phyloP scores from a whole-genome alignment of 2,329 filamentous ascomycete species.

The Dactylellina haptotyla region DNA sequence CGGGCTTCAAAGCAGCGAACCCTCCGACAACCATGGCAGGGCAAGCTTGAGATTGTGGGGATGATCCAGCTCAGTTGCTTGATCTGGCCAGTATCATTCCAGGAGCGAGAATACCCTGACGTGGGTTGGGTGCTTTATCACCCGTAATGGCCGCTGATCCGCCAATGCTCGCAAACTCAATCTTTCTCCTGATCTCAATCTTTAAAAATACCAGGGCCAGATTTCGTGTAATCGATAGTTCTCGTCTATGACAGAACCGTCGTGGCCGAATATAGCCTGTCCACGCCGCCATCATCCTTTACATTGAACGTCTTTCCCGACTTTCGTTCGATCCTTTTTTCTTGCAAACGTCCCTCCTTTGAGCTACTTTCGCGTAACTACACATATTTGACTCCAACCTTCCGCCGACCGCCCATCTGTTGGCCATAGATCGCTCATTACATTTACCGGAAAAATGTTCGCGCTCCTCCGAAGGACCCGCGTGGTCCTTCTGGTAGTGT shows the following conservation, averaged over 20 bases:
- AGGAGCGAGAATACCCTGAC: conserved; percentile 1
- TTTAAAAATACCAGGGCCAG: neutral
- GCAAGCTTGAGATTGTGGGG: neutral
- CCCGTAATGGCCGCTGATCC: conserved; percentile 15
- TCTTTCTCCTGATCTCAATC: conserved; percentile 15
- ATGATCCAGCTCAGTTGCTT: conserved; percentile 11
- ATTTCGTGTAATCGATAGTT: conserved; percentile 5
- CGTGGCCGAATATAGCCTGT: neutral
- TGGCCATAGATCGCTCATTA: no score
- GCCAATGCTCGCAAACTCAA: conserved; percentile 19
- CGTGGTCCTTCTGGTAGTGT: conserved; percentile 20
- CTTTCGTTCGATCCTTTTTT: neutral
- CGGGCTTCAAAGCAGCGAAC: neutral
- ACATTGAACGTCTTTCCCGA: neutral
- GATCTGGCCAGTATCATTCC: conserved; percentile 15
- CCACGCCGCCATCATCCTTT: neutral
- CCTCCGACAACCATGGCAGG: neutral
- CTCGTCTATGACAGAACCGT: neutral
- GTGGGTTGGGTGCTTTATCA: neutral
- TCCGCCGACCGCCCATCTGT: no score
- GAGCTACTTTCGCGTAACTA: neutral
- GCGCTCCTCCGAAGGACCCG: conserved; percentile 31
- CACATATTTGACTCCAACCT: neutral
- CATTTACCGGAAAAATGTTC: conserved; percentile 13
- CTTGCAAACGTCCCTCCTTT: neutral